Conservation (phyloP, 1,139 yeast genomes). For the Geotrichum carabidarum region DNA sequence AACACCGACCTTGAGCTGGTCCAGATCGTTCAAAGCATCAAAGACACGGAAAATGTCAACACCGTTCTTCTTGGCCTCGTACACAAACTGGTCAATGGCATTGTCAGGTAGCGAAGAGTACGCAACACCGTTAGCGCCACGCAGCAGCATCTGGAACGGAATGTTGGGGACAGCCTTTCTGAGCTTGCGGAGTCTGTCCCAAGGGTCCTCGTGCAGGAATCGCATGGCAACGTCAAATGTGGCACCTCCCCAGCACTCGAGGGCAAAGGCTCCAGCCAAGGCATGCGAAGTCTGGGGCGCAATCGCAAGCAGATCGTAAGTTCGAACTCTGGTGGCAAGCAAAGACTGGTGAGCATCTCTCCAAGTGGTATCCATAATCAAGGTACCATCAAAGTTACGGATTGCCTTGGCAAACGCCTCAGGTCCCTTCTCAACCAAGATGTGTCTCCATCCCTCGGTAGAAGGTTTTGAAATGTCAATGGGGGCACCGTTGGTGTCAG, state of each 20-base stretch:
- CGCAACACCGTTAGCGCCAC: conserved; percentile 99
- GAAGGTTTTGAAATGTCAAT: conserved; percentile 55
- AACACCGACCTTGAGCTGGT: conserved; percentile 94
- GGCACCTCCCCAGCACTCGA: conserved; percentile 99
- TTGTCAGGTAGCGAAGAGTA: conserved; percentile 96
- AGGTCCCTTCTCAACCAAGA: conserved; percentile 79
- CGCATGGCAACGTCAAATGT: conserved; percentile 98
- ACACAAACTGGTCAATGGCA: conserved; percentile 94
- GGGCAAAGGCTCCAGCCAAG: conserved; percentile 81
- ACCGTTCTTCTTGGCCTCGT: conserved; percentile 91
- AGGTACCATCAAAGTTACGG: conserved; percentile 75
- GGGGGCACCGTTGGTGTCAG: conserved; percentile 53
- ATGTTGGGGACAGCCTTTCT: conserved; percentile 92
- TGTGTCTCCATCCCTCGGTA: conserved; percentile 87
- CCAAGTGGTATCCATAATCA: conserved; percentile 98
- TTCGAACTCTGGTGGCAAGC: conserved; percentile 94
- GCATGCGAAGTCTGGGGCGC: conserved; percentile 95
- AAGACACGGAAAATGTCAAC: conserved; percentile 97
- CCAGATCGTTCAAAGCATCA: conserved; percentile 94
- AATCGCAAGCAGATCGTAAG: conserved; percentile 81
- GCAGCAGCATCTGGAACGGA: conserved; percentile 96
- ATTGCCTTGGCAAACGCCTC: conserved; percentile 83
- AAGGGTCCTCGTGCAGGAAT: conserved; percentile 96
- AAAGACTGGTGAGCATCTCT: conserved; percentile 99
- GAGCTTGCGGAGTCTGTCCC: conserved; percentile 88